A percentile compares a stretch with the other conserved stretches of the same genome.
Evolutionary conservation across 2,329 filamentous ascomycete species (phyloP).

Genomic region (Penicillium expansum): DNA sequence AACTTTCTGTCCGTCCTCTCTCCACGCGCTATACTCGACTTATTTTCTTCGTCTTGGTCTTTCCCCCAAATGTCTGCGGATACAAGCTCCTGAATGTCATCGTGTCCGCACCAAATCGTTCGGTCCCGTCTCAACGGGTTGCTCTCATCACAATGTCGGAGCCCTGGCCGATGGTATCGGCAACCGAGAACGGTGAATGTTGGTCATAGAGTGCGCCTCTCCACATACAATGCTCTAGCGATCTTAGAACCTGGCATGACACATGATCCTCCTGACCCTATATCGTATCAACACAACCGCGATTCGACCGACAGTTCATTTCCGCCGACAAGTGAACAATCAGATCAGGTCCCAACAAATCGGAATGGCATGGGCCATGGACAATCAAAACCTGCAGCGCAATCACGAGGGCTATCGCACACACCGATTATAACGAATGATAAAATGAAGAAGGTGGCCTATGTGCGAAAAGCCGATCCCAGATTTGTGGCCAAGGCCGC

Average conservation of each 20-base stretch:
- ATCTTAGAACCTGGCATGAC: background rate
- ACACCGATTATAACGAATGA: background rate
- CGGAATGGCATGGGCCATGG: background rate
- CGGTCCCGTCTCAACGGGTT: slow-evolving; percentile 32
- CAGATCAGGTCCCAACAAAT: background rate
- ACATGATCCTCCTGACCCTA: background rate
- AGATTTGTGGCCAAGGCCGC: slow-evolving; percentile 16
- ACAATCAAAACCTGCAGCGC: background rate
- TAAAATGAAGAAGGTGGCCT: slow-evolving; percentile 3
- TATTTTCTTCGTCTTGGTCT: background rate
- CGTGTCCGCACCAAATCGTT: slow-evolving; percentile 31
- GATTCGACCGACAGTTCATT: background rate
- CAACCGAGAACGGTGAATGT: slow-evolving; percentile 13
- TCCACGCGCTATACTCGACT: background rate
- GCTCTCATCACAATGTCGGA: slow-evolving; percentile 20
- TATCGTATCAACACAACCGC: background rate
- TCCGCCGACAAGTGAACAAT: background rate
- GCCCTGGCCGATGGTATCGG: slow-evolving; percentile 24
- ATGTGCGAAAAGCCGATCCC: slow-evolving; percentile 4
- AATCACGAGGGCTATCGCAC: background rate
- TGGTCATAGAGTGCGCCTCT: slow-evolving; percentile 4
- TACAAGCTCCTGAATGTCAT: slow-evolving; percentile 36
- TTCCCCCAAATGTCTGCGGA: slow-evolving; percentile 21
- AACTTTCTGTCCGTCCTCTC: slow-evolving; percentile 9
- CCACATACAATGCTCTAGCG: slow-evolving; percentile 8